Conservation (phyloP, 768 basidiomycete species). For the Saitozyma sp. region DNA sequence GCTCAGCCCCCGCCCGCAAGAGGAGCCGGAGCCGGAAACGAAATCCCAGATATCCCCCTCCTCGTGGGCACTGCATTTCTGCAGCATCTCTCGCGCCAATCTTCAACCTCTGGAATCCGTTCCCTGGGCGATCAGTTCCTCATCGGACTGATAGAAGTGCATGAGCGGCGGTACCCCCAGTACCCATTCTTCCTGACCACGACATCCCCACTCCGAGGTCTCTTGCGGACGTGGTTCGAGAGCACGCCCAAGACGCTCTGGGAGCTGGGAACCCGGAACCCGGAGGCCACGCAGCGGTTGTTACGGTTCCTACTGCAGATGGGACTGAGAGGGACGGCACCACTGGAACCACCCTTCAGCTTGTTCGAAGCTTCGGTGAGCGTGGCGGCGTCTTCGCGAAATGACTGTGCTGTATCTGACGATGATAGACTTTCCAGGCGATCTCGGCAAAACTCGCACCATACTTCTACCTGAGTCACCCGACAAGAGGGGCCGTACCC, state of each 20-base stretch:
- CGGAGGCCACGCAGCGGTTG: constrained; percentile 61
- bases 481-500: constrained; percentile 67
- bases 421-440: constrained; percentile 57
- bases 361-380: constrained; percentile 2
- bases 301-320: constrained; percentile 62
- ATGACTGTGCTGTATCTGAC: not conserved
- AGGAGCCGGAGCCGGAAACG: constrained; percentile 5
- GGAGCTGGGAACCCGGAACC: constrained; percentile 70
- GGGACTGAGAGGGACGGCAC: constrained; percentile 31
- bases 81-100: constrained; percentile 65
- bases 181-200: constrained; percentile 43
- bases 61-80: constrained; percentile 62
- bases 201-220: constrained; percentile 16
- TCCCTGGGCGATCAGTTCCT: constrained; percentile 72
- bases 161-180: constrained; percentile 37
- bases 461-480: constrained; percentile 76
- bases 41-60: constrained; percentile 27
- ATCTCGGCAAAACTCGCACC: constrained; percentile 68
- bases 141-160: constrained; percentile 67
- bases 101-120: constrained; percentile 67
- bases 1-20: constrained; percentile 43
- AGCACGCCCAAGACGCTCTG: constrained; percentile 79
- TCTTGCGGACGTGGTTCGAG: constrained; percentile 64
- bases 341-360: not conserved
- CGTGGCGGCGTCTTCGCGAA: not conserved